Conservation (phyloP, 257 asterid species). For the Lycium barbarum region DNA sequence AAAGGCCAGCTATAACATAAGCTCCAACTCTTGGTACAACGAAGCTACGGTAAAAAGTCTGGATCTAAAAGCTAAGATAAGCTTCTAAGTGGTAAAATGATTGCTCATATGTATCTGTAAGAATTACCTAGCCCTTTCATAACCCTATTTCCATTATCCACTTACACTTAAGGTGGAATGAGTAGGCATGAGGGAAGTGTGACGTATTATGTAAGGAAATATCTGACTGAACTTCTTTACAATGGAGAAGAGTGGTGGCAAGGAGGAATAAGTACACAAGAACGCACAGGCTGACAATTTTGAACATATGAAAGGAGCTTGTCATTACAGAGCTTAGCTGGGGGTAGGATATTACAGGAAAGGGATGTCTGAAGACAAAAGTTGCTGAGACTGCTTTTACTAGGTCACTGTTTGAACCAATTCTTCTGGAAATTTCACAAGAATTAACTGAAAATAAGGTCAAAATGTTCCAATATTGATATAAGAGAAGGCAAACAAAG, state of each 20-base stretch:
- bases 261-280: background rate
- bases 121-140: conserved; percentile 12
- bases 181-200: background rate
- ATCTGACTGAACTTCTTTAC: background rate
- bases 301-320: background rate
- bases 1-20: conserved; percentile 2
- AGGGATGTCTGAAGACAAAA: conserved; percentile 9
- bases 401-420: background rate
- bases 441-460: background rate
- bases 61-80: background rate
- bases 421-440: conserved; percentile 4
- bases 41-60: background rate
- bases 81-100: background rate
- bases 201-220: background rate
- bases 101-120: background rate
- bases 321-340: background rate
- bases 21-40: background rate
- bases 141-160: conserved; percentile 8
- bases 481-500: background rate
- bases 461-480: background rate
- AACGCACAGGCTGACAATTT: background rate
- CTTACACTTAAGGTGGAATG: background rate
- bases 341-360: conserved; percentile 14
- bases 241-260: background rate
- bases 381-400: background rate